Evolutionary conservation across 2,329 filamentous ascomycete genomes (phyloP), one percentile per base, ranked within the genome.

Genomic region (Venturiaceae sp.): DNA sequence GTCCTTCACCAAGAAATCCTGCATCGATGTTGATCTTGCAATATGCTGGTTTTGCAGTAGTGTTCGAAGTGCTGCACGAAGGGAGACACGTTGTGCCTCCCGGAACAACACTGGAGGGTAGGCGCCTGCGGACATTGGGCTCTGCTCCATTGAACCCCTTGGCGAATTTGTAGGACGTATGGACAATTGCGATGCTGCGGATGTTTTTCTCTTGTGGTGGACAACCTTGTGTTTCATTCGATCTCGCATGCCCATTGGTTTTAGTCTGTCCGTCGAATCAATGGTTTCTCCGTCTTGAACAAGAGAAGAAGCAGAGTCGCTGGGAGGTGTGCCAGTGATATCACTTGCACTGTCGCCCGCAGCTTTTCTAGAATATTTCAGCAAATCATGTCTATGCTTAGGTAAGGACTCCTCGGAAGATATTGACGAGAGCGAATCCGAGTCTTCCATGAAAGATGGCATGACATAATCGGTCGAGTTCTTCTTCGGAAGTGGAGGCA

Each of bases 61-160:
- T 21, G 86, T 90, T 44, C 94, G 83, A n/a, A 99, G 74, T 69
- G 94, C 97, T 0, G 94, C 92, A 57, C 94, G 83, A 4, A 99
- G 77, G 1, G 92, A 97, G 19, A 97, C 88, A 64, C 94, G 83
- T 72, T 97, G 94, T 64, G 84, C 87, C 74, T 99, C 94, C 41
- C 94, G 83, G 75, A 88, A 92, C 16, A 97, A 76, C 0, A 88
- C 71, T 23, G 78, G 76, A 69, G 84, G 72, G 23, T 60, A 65
- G 53, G 57, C 9, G 68, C 66, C 55, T 70, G 65, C 6, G 68
- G 70, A 14, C 69, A 71, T 16, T 64, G 65, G 30, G 44, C 21
- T 59, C 8, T 64, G 65, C 46, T 71, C 69, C 23, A 67, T 61
- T 5, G 69, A 71, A n/a, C 63, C 63, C 8, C 69, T 65, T 36